These are phyloP conservation scores for Pseudogymnoascus sp. DNA, from an alignment of 2,329 filamentous ascomycete species.

Conservation along the genomic window DNA sequence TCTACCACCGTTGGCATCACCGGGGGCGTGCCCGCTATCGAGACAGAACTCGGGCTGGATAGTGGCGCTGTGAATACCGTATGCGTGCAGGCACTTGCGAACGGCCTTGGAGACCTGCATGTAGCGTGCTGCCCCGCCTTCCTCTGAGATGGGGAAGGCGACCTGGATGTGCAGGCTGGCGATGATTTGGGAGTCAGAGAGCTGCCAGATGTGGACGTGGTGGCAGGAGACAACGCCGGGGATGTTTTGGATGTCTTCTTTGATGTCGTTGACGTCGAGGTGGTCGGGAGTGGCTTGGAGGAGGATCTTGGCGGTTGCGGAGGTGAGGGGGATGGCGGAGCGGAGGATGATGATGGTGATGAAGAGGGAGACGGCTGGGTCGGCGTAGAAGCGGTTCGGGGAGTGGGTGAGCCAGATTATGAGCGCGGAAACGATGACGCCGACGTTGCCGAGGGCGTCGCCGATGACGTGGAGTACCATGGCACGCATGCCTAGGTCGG, in stretches of 20 bases:
- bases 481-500: constrained; percentile 90
- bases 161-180: constrained; percentile 92
- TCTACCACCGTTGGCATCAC: constrained; percentile 15
- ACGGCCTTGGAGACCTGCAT: constrained; percentile 83
- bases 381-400: constrained; percentile 76
- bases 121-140: constrained; percentile 64
- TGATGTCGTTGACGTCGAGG: constrained; percentile 81
- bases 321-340: constrained; percentile 70
- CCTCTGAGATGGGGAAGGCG: constrained; percentile 77
- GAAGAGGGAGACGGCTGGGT: constrained; percentile 85
- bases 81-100: constrained; percentile 82
- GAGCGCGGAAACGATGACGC: constrained; percentile 73
- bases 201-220: constrained; percentile 95
- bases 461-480: constrained; percentile 71
- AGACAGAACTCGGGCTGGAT: constrained; percentile 87
- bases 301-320: constrained; percentile 76
- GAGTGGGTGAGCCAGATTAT: constrained; percentile 87
- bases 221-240: constrained; percentile 85
- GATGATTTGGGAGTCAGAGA: constrained; percentile 89
- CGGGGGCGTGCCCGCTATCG: constrained; percentile 33
- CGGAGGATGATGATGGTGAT: constrained; percentile 75
- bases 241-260: constrained; percentile 79
- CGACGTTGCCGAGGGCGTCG: constrained; percentile 78
- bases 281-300: constrained; percentile 89
- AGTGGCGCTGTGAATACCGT: constrained; percentile 93